These are phyloP conservation scores for Rhododendron henanense DNA, from an alignment of 148 eudicot species.

Conservation along the genomic window DNA sequence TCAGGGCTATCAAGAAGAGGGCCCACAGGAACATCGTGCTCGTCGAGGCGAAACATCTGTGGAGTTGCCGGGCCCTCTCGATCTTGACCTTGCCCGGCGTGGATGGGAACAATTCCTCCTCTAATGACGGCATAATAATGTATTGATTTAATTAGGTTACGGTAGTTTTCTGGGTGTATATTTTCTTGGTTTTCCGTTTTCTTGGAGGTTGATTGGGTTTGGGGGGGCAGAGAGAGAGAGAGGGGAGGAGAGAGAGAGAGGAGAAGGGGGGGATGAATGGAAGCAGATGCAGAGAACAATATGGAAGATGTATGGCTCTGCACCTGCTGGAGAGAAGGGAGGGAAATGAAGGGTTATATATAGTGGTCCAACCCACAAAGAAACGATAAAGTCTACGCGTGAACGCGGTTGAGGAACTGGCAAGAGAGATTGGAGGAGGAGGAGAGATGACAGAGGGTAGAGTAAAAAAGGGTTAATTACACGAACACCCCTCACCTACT, in stretches of 20 bases:
- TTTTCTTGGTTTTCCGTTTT: background rate
- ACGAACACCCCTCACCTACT: background rate
- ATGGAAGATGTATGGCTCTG: background rate
- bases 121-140: conserved; percentile 30
- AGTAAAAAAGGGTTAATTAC: background rate
- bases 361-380: conserved; percentile 13
- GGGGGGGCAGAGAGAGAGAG: background rate
- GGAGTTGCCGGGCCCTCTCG: conserved; percentile 41
- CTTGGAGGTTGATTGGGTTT: background rate
- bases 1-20: conserved; percentile 54
- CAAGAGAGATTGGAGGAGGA: conserved; percentile 15
- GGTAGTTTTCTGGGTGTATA: background rate
- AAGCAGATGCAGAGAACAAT: conserved; percentile 23
- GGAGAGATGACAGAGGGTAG: background rate
- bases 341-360: conserved; percentile 15
- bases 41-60: conserved; percentile 67
- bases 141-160: background rate
- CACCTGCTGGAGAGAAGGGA: conserved; percentile 18
- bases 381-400: conserved; percentile 17
- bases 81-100: conserved; percentile 71
- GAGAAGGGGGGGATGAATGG: background rate
- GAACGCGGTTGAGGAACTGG: conserved; percentile 23
- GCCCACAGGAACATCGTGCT: conserved; percentile 67
- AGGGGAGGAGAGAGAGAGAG: background rate
- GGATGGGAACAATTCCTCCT: conserved; percentile 59